Evolutionary conservation across 2,329 filamentous ascomycete genomes (phyloP).

Genomic region (Ophiostoma pallidulum): DNA sequence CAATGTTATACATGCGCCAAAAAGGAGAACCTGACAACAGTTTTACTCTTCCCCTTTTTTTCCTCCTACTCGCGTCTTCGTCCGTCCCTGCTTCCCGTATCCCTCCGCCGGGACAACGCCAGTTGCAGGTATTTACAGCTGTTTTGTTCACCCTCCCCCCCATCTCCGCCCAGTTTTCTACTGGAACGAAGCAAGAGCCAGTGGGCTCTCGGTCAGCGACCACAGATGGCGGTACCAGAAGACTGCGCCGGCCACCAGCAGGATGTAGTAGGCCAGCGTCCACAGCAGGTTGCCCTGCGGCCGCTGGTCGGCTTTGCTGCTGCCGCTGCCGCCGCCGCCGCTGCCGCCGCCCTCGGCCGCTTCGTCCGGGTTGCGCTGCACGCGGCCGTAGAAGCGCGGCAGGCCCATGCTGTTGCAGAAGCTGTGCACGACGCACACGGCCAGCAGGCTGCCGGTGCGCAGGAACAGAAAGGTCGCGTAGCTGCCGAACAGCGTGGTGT

Average conservation of each 20-base stretch:
- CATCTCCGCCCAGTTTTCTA: background rate
- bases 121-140: no score
- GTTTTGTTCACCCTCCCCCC: no score
- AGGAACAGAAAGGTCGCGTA: conserved; percentile 86
- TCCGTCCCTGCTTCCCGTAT: no score
- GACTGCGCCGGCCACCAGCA: conserved; percentile 62
- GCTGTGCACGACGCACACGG: conserved; percentile 66
- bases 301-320: background rate
- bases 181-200: conserved; percentile 32
- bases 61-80: no score
- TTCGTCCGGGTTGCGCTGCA: conserved; percentile 38
- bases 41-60: no score
- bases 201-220: conserved; percentile 56
- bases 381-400: conserved; percentile 72
- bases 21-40: no score
- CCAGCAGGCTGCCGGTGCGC: conserved; percentile 70
- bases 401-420: conserved; percentile 93
- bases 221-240: conserved; percentile 65
- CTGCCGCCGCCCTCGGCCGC: background rate
- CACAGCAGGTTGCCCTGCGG: conserved; percentile 36
- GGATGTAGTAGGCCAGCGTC: conserved; percentile 69
- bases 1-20: no score
- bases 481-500: conserved; percentile 88
- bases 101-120: no score
- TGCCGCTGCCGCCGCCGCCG: conserved; percentile 2